Conservation (phyloP, 2,329 filamentous ascomycete species). For the Magnaporthales sp. region DNA sequence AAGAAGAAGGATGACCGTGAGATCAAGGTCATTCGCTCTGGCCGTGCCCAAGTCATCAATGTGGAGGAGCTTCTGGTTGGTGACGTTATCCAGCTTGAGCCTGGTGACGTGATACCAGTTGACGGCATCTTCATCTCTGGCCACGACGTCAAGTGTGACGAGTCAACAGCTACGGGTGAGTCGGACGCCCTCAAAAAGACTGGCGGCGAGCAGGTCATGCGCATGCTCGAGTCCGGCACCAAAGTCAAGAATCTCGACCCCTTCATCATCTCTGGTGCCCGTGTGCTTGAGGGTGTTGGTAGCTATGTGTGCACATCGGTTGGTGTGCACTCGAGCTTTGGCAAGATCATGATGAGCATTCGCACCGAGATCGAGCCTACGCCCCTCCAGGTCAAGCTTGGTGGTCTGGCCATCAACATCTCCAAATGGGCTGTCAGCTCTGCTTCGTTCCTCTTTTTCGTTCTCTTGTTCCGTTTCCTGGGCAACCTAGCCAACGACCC, state of each 20-base stretch:
- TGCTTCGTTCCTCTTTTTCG: conserved; percentile 64
- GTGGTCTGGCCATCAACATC: conserved; percentile 31
- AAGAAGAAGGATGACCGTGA: conserved; percentile 69
- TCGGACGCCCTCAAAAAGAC: conserved; percentile 67
- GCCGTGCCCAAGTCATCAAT: conserved; percentile 37
- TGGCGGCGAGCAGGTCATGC: conserved; percentile 52
- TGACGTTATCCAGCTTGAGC: conserved; percentile 3
- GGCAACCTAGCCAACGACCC: conserved; percentile 47
- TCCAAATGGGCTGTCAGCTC: conserved; percentile 50
- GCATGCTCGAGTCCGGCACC: conserved; percentile 3
- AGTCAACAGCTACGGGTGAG: conserved; percentile 72
- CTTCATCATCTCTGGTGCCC: conserved; percentile 52
- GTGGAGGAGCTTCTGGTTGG: conserved; percentile 1
- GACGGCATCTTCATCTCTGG: conserved; percentile 67
- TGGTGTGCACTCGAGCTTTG: conserved; percentile 45
- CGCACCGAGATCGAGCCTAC: conserved; percentile 42
- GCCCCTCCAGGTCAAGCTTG: conserved; percentile 46
- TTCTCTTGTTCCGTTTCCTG: conserved; percentile 71
- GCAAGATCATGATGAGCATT: conserved; percentile 47
- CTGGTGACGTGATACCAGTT: conserved; percentile 18
- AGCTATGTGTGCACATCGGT: conserved; percentile 46
- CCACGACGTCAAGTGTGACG: conserved; percentile 68
- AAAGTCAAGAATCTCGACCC: conserved; percentile 38
- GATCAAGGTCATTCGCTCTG: conserved; percentile 64
- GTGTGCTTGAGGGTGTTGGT: conserved; percentile 45